Evolutionary conservation across 208 protist genomes (phyloP).

Genomic region (Porcisia deanei): DNA sequence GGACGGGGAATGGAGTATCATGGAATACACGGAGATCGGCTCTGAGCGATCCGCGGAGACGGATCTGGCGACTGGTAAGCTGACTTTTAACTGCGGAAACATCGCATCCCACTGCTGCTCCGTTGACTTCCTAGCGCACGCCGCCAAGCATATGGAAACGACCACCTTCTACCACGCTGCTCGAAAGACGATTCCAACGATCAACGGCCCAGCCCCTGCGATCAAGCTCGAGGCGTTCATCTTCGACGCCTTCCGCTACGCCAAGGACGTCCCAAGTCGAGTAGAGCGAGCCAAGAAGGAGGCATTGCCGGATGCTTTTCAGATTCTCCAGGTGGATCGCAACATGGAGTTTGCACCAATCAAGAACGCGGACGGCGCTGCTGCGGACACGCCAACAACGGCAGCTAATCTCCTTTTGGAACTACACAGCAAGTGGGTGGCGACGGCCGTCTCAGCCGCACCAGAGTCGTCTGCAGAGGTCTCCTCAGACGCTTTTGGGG

Average conservation of each 20-base stretch:
- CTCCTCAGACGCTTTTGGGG: not conserved
- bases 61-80: constrained; percentile 65
- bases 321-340: constrained; percentile 88
- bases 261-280: constrained; percentile 37
- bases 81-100: constrained; percentile 96
- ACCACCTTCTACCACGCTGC: constrained; percentile 93
- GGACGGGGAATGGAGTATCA: constrained; percentile 85
- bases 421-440: constrained; percentile 78
- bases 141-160: constrained; percentile 49
- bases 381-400: constrained; percentile 85
- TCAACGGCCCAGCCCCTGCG: constrained; percentile 53
- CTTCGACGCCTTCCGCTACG: constrained; percentile 96
- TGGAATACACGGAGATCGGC: constrained; percentile 99
- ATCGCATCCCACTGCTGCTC: constrained; percentile 96
- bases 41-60: constrained; percentile 49
- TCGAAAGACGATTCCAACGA: constrained; percentile 93
- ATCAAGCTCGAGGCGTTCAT: constrained; percentile 98
- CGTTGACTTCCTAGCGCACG: constrained; percentile 66
- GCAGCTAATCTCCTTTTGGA: constrained; percentile 61
- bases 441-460: constrained; percentile 22
- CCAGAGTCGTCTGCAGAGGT: constrained; percentile 9
- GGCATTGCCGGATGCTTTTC: constrained; percentile 39
- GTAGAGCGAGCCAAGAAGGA: not conserved
- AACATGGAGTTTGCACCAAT: constrained; percentile 96
- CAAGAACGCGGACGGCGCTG: constrained; percentile 94